Conservation (phyloP, 352 stramenopile species). For the Globisporangium splendens region DNA sequence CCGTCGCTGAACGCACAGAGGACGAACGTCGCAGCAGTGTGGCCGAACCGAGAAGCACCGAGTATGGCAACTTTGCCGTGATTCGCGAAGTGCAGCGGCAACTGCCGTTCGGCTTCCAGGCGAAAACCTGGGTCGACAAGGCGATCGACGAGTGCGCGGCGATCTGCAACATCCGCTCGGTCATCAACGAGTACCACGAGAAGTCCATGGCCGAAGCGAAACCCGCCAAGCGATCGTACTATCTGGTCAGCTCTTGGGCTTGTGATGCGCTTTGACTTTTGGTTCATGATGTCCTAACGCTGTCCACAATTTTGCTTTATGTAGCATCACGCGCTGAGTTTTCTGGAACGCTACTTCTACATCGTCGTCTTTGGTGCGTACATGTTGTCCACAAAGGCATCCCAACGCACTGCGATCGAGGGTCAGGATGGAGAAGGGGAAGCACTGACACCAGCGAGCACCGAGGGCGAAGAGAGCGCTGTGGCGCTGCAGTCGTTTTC, state of each 20-base stretch:
- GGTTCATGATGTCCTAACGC: background rate
- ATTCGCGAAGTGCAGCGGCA: constrained; percentile 61
- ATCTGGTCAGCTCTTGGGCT: constrained; percentile 34
- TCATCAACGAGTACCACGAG: constrained; percentile 81
- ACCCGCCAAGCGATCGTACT: constrained; percentile 74
- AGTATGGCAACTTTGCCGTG: constrained; percentile 60
- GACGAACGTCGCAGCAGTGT: background rate
- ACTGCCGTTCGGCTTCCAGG: constrained; percentile 44
- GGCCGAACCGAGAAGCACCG: background rate
- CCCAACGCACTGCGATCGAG: constrained; percentile 12
- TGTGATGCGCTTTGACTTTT: background rate
- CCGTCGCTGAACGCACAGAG: background rate
- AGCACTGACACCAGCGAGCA: constrained; percentile 16
- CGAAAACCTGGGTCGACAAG: constrained; percentile 74
- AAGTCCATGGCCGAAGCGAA: constrained; percentile 73
- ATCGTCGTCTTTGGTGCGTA: constrained; percentile 86
- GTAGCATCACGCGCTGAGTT: constrained; percentile 81
- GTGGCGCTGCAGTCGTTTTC: constrained; percentile 51
- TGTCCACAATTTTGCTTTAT: background rate
- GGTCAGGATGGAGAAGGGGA: constrained; percentile 4
- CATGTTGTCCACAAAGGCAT: constrained; percentile 33
- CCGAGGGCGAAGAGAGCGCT: constrained; percentile 17
- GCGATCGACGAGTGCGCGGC: constrained; percentile 64
- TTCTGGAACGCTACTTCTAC: constrained; percentile 87
- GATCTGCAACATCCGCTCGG: constrained; percentile 75